Conservation (phyloP, 805 yeast genomes). For the Barnettozyma californica region DNA sequence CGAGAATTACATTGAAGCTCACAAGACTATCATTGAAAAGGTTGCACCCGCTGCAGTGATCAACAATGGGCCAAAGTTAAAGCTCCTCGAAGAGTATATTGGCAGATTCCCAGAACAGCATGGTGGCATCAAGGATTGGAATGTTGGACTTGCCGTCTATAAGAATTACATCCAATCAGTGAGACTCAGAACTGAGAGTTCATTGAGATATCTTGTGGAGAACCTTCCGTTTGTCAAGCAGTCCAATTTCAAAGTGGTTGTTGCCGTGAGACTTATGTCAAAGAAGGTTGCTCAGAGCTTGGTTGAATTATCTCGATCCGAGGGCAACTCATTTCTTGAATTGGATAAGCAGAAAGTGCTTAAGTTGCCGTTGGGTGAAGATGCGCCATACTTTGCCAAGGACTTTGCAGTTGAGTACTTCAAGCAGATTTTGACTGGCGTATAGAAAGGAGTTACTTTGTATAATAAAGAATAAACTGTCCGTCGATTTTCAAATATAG, state of each 20-base stretch:
- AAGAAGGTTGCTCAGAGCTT: constrained; percentile 34
- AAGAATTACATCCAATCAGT: constrained; percentile 39
- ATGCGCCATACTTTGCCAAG: constrained; percentile 11
- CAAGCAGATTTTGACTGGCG: constrained; percentile 8
- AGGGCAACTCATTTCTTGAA: constrained; percentile 13
- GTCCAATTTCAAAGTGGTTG: constrained; percentile 33
- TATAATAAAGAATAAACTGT: neutral
- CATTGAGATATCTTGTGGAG: constrained; percentile 37
- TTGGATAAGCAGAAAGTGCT: constrained; percentile 31
- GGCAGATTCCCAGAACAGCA: constrained; percentile 38
- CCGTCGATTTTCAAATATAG: neutral
- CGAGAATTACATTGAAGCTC: constrained; percentile 56
- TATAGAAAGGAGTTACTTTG: neutral
- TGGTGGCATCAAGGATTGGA: constrained; percentile 41
- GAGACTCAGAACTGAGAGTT: constrained; percentile 20
- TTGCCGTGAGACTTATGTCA: constrained; percentile 50
- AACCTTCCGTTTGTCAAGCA: constrained; percentile 39
- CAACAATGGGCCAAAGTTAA: constrained; percentile 32
- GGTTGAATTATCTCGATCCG: constrained; percentile 10
- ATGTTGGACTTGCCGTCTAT: constrained; percentile 54
- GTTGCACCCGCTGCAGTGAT: constrained; percentile 75
- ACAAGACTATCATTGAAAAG: constrained; percentile 42
- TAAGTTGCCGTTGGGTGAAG: constrained; percentile 40
- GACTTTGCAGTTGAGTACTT: constrained; percentile 8
- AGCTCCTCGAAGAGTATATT: constrained; percentile 33